phyloP scores from a whole-genome alignment of 148 eudicot species.

The Persicaria tinctoria region DNA sequence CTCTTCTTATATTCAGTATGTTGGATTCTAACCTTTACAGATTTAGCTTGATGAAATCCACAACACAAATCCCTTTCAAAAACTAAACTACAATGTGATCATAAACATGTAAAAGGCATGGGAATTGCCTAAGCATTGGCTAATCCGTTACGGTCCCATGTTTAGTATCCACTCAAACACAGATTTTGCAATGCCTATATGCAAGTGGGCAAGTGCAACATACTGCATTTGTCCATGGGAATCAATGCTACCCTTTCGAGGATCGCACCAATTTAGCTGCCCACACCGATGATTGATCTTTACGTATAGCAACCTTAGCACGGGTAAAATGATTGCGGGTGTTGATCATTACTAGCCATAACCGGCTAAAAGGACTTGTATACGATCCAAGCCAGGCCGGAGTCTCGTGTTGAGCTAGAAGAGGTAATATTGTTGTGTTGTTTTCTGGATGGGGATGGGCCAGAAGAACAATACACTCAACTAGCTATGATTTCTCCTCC shows the following conservation, averaged over 20 bases:
- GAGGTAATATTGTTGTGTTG: not conserved
- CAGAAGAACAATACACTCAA: not conserved
- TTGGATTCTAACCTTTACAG: not conserved
- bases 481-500: not conserved
- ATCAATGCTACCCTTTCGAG: not conserved
- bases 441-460: not conserved
- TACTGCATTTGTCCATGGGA: conserved; percentile 4
- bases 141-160: not conserved
- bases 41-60: not conserved
- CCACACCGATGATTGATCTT: not conserved
- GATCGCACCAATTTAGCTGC: not conserved
- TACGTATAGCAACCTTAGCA: not conserved
- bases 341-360: conserved; percentile 4
- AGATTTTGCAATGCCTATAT: not conserved
- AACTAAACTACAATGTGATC: not conserved
- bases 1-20: not conserved
- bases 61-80: not conserved
- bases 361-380: not conserved
- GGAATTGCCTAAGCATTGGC: not conserved
- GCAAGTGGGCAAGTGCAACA: conserved; percentile 1
- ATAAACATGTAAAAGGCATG: not conserved
- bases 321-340: not conserved
- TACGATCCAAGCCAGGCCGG: not conserved
- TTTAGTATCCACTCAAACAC: not conserved
- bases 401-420: not conserved